Evolutionary conservation across 495 filamentous ascomycete species (phyloP), one percentile per base, ranked within the genome.

Genomic region (Neohortaea acidophila): DNA sequence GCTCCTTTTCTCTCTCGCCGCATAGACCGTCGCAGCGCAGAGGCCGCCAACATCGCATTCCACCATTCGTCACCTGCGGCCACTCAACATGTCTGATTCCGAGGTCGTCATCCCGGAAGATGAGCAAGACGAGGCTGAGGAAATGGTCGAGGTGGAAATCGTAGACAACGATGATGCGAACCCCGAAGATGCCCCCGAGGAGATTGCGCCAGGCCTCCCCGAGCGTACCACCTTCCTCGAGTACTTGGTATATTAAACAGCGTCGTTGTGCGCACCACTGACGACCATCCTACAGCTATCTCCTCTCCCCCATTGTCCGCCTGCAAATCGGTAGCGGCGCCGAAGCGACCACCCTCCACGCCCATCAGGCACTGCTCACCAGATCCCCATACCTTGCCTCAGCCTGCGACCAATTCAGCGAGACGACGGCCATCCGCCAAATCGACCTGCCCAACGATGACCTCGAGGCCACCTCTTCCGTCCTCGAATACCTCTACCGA

Each of bases 401-500:
- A 13, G 58, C 64, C 2, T 75, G 77, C 45, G 56, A 62, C 7
- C 54, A 70, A 19, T 77, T 81, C 43, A 55, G 61, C 20, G 64
- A 69, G 36, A 65, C 68, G 38, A 57, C 64, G 27, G 63, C 61
- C 44, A 62, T 65, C 52, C 75, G 73, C 38, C 63, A 70, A 36
- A 75, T 94, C 47, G 59, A 76, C 25, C 76, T 94, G 23, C 55
- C 67, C 0, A 62, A 67, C 45, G 79, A 84, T 44, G 70, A 87
- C 48, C 59, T 89, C 20, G 80, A 85, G 43, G 81, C 86, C 23
- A 77, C 86, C 40, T 75, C 81, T 22, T 85, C 75, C 60, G 84
- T 92, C 52, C 72, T 96, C 49, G 79, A 94, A 62, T 96, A 78
- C 60, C 73, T 91, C 21, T 96, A 96, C 61, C 92, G 82, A 1